Evolutionary conservation across 1,284 basidiomycete genomes (phyloP), one percentile per base, ranked within the genome.

Genomic region (Tetrapyrgos nigripes): DNA sequence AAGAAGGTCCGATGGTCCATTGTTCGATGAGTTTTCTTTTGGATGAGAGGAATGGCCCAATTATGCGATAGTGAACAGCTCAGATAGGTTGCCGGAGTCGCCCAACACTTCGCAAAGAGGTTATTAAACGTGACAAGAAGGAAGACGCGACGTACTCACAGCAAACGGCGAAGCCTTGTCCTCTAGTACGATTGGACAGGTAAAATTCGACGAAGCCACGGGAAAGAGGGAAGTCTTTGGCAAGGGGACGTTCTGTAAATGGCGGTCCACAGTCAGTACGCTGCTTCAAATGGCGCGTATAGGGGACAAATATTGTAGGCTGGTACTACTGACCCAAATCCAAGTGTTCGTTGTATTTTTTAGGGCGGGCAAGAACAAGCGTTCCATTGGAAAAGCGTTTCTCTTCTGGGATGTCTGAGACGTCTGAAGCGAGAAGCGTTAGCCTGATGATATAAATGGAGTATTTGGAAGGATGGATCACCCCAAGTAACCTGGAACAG

Each of bases 121-220:
- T 43, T 48, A 26, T 59, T 28, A 54, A 50, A 49, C 29, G 45
- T 37, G n/a, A 17, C 58, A 49, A n/a, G 31, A 14, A 14, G 29
- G 47, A 21, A 31, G 37, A 26, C 6, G 3, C 21, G 4, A 55
- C 31, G 57, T 29, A 78, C 78, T 57, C 62, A 80, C 79, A 60
- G 55, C 74, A 77, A 55, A 79, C 64, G 57, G 79, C 66, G 66
- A 80, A 80, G 55, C 70, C 69, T 46, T 66, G 50, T 46, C 69
- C 64, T 14, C 55, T 13, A 3, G 62, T 26, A 45, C 48, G 72
- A 24, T 70, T 57, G 17, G 78, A 77, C 10, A 79, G 73, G 9
- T 64, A 71, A 61, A 79, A 57, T 40, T 58, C 49, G 17, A 71
- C 70, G 14, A 54, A 27, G 29, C 77, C 78, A 43, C 61, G 67